Base-by-base conservation (phyloP, 2,329 filamentous ascomycete genomes). In the Cyphellophora europaea region DNA sequence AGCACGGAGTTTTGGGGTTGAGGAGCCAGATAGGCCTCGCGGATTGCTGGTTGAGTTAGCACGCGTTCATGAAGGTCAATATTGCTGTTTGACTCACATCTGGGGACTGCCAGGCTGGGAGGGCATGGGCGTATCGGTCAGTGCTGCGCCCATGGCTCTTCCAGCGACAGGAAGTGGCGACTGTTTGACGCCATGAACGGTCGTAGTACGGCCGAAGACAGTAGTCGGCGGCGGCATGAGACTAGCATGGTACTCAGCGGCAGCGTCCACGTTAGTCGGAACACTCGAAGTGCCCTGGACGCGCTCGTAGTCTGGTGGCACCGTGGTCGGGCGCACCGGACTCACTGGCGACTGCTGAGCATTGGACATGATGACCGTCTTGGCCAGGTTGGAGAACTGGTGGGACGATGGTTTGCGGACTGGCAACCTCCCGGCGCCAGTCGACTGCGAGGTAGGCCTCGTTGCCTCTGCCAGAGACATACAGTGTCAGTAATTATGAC, bases 1-100 rank as follows among this genome's bases (percentile, higher is more conserved):
- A 6, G 91, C 87, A 59, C 93, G 86, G 14, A 79, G 73, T 45
- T 81, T 77, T 17, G 88, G 87, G 5, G 88, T 93, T 16, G 79
- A 77, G 33, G 69, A 71, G 39, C 81, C 81, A 8, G 85, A 91
- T 50, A 80, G 83, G 53, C 82, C 79, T 53, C 82, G 67, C 41
- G 79, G 58, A 1, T 81, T 74, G 49, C 82, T 85, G 49, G n/a
- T n/a, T n/a, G n/a, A n/a, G n/a, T n/a, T n/a, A n/a, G n/a, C n/a
- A n/a, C n/a, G n/a, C n/a, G n/a, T n/a, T n/a, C n/a, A n/a, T n/a
- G 44, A 38, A 47, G 45, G 30, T 41, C 44, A 35, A 30, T 30
- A 37, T 31, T 30, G 3, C n/a, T 11, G 23, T 15, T 18, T 30
- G 16, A 65, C 71, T 60, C 57, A 77, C 72, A 77, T 72, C 53